Conservation (phyloP, 306 rosid genomes). For the Acmispon strigosus region DNA sequence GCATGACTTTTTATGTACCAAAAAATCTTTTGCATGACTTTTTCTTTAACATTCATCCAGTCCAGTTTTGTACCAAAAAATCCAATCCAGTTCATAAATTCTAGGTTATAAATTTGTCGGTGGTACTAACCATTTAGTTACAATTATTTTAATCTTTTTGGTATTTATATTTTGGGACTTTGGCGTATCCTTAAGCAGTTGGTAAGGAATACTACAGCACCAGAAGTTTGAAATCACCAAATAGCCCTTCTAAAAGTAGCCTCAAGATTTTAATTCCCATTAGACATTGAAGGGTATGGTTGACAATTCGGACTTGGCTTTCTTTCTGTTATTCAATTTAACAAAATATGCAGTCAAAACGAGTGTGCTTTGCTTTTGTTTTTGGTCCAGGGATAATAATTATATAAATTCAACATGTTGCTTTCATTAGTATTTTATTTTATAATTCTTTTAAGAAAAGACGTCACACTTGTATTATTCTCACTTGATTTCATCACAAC, state of each 20-base stretch:
- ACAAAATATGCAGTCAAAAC: constrained; percentile 16
- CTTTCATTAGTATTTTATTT: background rate
- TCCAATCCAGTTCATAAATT: background rate
- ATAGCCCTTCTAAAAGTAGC: background rate
- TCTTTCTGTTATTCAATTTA: background rate
- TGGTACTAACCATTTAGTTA: constrained; percentile 22
- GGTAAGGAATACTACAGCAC: constrained; percentile 14
- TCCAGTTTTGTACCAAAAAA: no score
- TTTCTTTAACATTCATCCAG: no score
- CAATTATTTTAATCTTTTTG: constrained; percentile 4
- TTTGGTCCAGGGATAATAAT: background rate
- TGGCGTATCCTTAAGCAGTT: constrained; percentile 15
- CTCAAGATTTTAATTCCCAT: background rate
- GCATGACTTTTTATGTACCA: no score
- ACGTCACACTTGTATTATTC: constrained; percentile 1
- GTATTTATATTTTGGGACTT: background rate
- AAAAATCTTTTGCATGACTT: no score
- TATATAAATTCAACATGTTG: constrained; percentile 3
- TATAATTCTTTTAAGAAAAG: background rate
- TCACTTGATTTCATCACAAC: no score
- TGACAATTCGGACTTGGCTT: background rate
- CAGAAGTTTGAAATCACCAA: background rate
- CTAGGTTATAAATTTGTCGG: constrained; percentile 30
- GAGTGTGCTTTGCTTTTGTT: constrained; percentile 11
- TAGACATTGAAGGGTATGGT: background rate